Evolutionary conservation across 768 basidiomycete species (phyloP).

Genomic region (Nidula microcarpa): DNA sequence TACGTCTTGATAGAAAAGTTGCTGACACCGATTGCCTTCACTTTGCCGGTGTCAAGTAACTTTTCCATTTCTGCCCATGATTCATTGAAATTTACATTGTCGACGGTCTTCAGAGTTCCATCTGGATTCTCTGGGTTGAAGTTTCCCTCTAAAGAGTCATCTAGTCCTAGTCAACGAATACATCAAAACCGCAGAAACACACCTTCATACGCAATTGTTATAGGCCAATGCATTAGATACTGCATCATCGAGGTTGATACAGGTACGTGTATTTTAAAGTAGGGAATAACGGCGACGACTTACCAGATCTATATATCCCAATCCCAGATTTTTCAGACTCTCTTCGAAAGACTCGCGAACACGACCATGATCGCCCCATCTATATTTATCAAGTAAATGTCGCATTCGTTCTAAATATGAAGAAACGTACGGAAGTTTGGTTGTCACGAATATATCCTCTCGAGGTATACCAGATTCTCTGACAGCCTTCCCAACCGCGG

Average conservation of each 20-base stretch:
- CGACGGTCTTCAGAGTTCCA: constrained; percentile 27
- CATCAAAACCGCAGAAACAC: neutral
- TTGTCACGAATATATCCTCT: constrained; percentile 45
- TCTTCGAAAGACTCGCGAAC: constrained; percentile 38
- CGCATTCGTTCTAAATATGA: neutral
- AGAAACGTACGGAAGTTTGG: constrained; percentile 38
- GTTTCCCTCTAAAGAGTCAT: constrained; percentile 6
- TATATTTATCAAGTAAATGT: constrained; percentile 5
- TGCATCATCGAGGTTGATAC: constrained; percentile 8
- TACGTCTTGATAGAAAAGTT: constrained; percentile 60
- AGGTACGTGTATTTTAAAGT: neutral
- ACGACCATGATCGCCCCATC: constrained; percentile 31
- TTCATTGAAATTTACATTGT: constrained; percentile 33
- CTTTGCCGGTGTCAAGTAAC: constrained; percentile 40
- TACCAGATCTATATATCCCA: constrained; percentile 48
- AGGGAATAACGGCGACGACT: neutral
- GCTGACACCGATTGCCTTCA: constrained; percentile 52
- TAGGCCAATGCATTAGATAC: constrained; percentile 54
- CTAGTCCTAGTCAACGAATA: neutral
- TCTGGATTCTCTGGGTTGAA: constrained; percentile 22
- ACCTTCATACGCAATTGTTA: constrained; percentile 28
- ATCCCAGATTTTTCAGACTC: constrained; percentile 32
- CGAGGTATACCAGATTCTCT: constrained; percentile 45
- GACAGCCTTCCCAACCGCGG: constrained; percentile 38
- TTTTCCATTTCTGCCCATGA: constrained; percentile 52